Conservation (phyloP, 139 green algal genomes). For the Chlamydomonas schloesseri region DNA sequence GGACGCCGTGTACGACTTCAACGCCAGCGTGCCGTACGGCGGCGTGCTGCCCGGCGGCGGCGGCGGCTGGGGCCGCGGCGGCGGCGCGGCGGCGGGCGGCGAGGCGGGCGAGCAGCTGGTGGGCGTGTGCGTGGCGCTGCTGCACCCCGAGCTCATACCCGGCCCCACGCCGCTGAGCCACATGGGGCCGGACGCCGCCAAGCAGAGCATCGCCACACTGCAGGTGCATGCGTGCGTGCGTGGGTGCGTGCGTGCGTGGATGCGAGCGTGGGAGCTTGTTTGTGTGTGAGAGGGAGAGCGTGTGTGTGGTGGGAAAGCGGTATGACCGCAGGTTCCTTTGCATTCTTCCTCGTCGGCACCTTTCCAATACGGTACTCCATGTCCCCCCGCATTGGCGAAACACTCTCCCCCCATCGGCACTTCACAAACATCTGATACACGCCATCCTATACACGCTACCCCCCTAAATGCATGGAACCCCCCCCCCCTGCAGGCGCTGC, state of each 20-base stretch:
- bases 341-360: neutral
- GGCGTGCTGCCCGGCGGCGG: slow-evolving; percentile 57
- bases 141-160: slow-evolving; percentile 64
- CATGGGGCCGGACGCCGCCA: slow-evolving; percentile 28
- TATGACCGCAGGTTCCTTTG: too few relatives aligned
- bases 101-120: slow-evolving; percentile 24
- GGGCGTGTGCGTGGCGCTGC: slow-evolving; percentile 54
- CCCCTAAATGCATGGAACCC: too few relatives aligned
- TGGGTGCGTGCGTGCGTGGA: too few relatives aligned
- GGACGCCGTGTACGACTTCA: slow-evolving; percentile 84
- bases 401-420: too few relatives aligned
- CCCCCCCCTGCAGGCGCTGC: slow-evolving; percentile 48
- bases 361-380: neutral
- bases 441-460: too few relatives aligned
- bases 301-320: too few relatives aligned
- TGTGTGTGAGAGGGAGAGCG: too few relatives aligned
- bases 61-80: too few relatives aligned
- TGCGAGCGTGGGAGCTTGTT: too few relatives aligned
- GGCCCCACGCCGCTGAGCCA: slow-evolving; percentile 17
- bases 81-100: too few relatives aligned
- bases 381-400: too few relatives aligned
- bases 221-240: neutral
- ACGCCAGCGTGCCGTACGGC: slow-evolving; percentile 81
- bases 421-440: too few relatives aligned
- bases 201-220: slow-evolving; percentile 32